Conservation (phyloP, 371 early-diverging fungal species). For the Mucor lusitanicus region DNA sequence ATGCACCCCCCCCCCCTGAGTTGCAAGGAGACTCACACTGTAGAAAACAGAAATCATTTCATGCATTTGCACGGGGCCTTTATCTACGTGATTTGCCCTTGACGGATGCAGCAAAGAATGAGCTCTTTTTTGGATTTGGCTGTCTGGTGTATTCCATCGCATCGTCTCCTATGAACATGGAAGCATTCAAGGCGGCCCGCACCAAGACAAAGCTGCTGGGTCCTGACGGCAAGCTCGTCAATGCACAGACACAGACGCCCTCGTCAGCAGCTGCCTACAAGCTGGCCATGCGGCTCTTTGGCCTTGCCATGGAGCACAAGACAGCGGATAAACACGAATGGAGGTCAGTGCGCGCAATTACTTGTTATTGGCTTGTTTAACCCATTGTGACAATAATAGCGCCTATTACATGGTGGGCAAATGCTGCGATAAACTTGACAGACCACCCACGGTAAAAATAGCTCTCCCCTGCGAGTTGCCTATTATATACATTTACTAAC, state of each 20-base stretch:
- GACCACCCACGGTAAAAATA: slow-evolving; percentile 41
- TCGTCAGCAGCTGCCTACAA: slow-evolving; percentile 44
- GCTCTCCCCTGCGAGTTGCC: neutral
- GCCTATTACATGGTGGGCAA: slow-evolving; percentile 65
- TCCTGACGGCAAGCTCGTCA: slow-evolving; percentile 13
- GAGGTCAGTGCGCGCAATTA: slow-evolving; percentile 32
- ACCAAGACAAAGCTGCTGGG: slow-evolving; percentile 5
- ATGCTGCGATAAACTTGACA: slow-evolving; percentile 56
- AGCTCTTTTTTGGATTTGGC: slow-evolving; percentile 63
- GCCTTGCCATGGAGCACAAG: slow-evolving; percentile 40
- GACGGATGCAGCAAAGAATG: neutral
- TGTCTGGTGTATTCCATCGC: slow-evolving; percentile 63
- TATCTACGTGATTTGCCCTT: slow-evolving; percentile 16
- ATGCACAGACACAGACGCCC: slow-evolving; percentile 2
- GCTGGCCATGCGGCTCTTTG: slow-evolving; percentile 42
- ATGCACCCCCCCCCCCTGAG: neutral
- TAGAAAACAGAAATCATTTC: slow-evolving; percentile 54
- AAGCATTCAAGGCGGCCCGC: slow-evolving; percentile 36
- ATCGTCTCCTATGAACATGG: slow-evolving; percentile 70
- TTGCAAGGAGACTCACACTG: neutral
- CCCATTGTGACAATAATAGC: slow-evolving; percentile 26
- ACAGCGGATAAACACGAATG: slow-evolving; percentile 35
- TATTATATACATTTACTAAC: slow-evolving; percentile 5
- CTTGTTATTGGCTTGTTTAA: neutral
- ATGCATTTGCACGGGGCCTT: slow-evolving; percentile 52